A percentile compares a stretch with the other conserved stretches of the same genome.
phyloP scores from a whole-genome alignment of 2,329 filamentous ascomycete genomes.

The Penicillium brevicompactum region DNA sequence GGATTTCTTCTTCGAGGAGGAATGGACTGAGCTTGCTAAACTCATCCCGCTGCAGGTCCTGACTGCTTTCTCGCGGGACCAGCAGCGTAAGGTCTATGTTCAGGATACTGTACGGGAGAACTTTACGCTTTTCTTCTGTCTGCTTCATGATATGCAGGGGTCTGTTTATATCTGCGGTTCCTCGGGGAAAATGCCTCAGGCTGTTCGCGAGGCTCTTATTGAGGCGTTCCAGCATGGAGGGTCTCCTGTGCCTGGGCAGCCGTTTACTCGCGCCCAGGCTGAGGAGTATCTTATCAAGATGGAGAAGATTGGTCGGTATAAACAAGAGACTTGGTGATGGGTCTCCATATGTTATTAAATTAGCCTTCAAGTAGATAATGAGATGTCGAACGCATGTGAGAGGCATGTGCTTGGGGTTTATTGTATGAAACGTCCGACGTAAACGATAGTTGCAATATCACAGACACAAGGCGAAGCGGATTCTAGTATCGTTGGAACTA shows the following conservation, averaged over 20 bases:
- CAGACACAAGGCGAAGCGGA: too few relatives aligned
- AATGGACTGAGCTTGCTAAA: constrained; percentile 63
- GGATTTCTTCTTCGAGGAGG: constrained; percentile 80
- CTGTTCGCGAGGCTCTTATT: constrained; percentile 67
- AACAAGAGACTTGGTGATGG: constrained; percentile 69
- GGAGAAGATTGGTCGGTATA: constrained; percentile 65
- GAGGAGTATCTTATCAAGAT: constrained; percentile 58
- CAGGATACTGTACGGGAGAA: constrained; percentile 63
- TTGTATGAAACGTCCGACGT: not conserved
- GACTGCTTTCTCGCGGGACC: constrained; percentile 72
- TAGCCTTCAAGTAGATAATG: not conserved
- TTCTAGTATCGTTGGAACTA: not conserved
- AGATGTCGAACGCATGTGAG: not conserved
- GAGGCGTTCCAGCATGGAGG: constrained; percentile 57
- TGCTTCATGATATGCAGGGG: constrained; percentile 55
- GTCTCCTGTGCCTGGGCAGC: constrained; percentile 42
- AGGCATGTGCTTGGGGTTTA: not conserved
- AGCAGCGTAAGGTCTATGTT: constrained; percentile 66
- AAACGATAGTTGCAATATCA: not conserved
- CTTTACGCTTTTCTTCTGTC: constrained; percentile 50
- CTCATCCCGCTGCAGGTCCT: constrained; percentile 55
- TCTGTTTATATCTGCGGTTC: constrained; percentile 57
- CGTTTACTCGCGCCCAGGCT: constrained; percentile 50
- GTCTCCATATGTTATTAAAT: not conserved
- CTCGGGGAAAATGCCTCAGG: constrained; percentile 71